Percentiles rank a stretch among this genome's conserved stretches.
phyloP scores from a whole-genome alignment of 805 yeast species.

The Tetrapisispora phaffii region DNA sequence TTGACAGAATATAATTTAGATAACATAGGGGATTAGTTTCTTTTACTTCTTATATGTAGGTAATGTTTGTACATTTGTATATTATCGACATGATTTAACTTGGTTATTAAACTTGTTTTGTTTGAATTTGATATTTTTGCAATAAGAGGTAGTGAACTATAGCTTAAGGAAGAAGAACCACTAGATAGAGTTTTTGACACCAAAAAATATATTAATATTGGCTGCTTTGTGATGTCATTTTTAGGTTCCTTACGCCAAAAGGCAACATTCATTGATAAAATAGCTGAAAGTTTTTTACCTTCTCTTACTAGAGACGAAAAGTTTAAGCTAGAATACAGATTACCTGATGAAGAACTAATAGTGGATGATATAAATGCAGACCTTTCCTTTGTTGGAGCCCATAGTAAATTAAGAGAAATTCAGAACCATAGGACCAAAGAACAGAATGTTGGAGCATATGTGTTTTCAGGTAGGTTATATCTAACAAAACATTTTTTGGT shows the following conservation, averaged over 20 bases:
- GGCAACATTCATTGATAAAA: conserved; percentile 38
- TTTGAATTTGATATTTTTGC: too few relatives aligned
- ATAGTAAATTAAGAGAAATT: conserved; percentile 11
- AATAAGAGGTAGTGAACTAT: not conserved
- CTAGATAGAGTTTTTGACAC: not conserved
- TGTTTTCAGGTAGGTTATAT: conserved; percentile 54
- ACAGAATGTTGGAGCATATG: conserved; percentile 22
- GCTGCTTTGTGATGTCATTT: conserved; percentile 35
- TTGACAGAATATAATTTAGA: too few relatives aligned
- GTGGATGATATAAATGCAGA: conserved; percentile 64
- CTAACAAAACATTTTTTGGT: conserved; percentile 68
- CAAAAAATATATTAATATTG: too few relatives aligned
- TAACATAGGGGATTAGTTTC: too few relatives aligned
- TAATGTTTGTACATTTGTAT: too few relatives aligned
- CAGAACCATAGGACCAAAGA: conserved; percentile 4
- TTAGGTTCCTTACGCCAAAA: conserved; percentile 36
- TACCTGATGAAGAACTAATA: conserved; percentile 64
- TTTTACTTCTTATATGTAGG: too few relatives aligned
- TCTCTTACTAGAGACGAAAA: conserved; percentile 57
- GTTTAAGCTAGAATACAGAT: conserved; percentile 53
- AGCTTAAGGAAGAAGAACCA: not conserved
- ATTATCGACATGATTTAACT: too few relatives aligned
- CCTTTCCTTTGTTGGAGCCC: conserved; percentile 30
- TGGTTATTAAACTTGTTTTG: too few relatives aligned
- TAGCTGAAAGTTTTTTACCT: conserved; percentile 26